Evolutionary conservation across 2,329 filamentous ascomycete species (phyloP), one percentile per base, ranked within the genome.

Genomic region (Penicillium sp.): DNA sequence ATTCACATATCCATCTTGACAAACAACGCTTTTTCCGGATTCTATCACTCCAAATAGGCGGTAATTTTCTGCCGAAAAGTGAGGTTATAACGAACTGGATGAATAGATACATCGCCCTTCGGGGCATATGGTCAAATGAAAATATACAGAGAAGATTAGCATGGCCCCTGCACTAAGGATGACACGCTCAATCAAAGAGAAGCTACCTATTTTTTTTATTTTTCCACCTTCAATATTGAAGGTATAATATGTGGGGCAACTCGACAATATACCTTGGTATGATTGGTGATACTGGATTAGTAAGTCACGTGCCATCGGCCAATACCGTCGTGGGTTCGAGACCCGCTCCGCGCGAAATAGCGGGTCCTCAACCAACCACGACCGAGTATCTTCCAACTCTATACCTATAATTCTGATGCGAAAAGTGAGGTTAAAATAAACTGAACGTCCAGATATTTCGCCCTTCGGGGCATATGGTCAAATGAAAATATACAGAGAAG

Each of bases 121-220:
- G 76, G 77, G 75, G 60, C 78, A 83, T 82, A 82, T 84, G 81
- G 82, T 84, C 82, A 84, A 82, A 80, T 85, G 81, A 83, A 84
- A 84, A 81, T 81, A 85, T 85, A 86, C 82, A 87, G 84, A 88
- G 85, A 88, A 88, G 84, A 88, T 88, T 89, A 89, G 88, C 87
- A 89, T 89, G 87, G 87, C 87, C 87, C 84, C 84, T 86, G 83
- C 84, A 86, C 89, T 92, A 93, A 93, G 90, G 90, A 93, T 93
- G 90, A 93, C 89, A 92, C 87, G 87, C 86, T 88, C 82, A 85
- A 86, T 85, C 85, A 88, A 88, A 89, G 87, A 89, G 86, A 87
- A 85, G 82, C 85, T 84, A 82, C 81, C 80, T 81, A 79, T 84
- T 84, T 86, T 88, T 87, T 86, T 86, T 83, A 25, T 29, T 8